Conservation (phyloP, 495 filamentous ascomycete genomes). For the Gamarada debralockiae region DNA sequence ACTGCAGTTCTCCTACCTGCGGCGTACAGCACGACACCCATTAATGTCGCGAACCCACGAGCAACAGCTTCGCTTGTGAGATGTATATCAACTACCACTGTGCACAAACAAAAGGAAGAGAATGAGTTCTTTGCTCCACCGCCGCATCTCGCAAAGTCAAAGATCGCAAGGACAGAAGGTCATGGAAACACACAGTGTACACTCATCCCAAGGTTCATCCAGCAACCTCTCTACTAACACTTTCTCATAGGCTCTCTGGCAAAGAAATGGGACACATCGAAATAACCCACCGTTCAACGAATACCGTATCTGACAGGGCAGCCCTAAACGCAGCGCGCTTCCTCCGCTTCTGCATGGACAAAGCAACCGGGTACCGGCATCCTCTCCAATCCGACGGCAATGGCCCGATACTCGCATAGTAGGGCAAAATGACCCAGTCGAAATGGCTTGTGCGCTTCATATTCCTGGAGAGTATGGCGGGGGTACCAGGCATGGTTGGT, state of each 20-base stretch:
- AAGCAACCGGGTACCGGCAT: constrained; percentile 69
- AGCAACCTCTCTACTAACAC: constrained; percentile 2
- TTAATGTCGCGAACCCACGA: too few relatives aligned
- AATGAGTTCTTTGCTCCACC: too few relatives aligned
- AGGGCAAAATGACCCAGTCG: constrained; percentile 62
- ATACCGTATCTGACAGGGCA: constrained; percentile 62
- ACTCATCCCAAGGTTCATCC: not conserved
- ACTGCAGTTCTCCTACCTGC: too few relatives aligned
- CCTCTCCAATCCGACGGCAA: constrained; percentile 46
- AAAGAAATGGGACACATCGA: constrained; percentile 60
- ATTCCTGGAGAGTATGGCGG: constrained; percentile 92
- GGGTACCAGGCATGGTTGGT: constrained; percentile 94
- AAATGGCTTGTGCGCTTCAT: constrained; percentile 84
- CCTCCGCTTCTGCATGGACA: constrained; percentile 63
- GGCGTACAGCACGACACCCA: too few relatives aligned
- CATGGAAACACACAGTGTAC: constrained; percentile 67
- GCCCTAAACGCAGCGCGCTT: constrained; percentile 59
- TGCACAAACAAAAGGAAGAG: too few relatives aligned
- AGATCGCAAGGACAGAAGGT: constrained; percentile 44
- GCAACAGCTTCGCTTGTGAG: too few relatives aligned
- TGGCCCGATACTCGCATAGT: constrained; percentile 34
- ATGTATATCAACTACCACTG: too few relatives aligned
- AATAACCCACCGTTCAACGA: constrained; percentile 64
- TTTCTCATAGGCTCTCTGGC: constrained; percentile 47
- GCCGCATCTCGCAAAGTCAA: too few relatives aligned